phyloP scores from a whole-genome alignment of 306 rosid genomes.

The Gleditsia sinensis region DNA sequence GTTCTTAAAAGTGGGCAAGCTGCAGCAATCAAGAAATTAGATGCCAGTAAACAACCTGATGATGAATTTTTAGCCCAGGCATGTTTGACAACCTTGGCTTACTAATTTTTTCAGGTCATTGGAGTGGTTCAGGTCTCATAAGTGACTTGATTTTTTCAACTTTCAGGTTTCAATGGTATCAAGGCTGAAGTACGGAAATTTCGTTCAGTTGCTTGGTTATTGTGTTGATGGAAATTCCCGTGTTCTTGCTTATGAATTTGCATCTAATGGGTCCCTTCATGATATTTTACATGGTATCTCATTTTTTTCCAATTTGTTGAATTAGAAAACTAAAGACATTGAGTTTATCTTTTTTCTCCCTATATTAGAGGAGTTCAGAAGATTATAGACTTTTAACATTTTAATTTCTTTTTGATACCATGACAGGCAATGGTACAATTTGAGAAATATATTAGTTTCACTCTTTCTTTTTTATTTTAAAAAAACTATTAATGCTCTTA shows the following conservation, averaged over 20 bases:
- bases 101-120: neutral
- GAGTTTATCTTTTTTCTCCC: neutral
- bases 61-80: conserved; percentile 94
- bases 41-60: conserved; percentile 92
- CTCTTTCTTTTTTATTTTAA: conserved; percentile 2
- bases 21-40: conserved; percentile 88
- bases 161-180: conserved; percentile 94
- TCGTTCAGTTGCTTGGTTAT: conserved; percentile 84
- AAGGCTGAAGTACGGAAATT: conserved; percentile 83
- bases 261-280: conserved; percentile 97
- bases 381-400: neutral
- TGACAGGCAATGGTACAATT: conserved; percentile 3
- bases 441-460: conserved; percentile 15
- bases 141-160: conserved; percentile 20
- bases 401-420: neutral
- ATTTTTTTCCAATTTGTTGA: conserved; percentile 25
- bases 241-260: conserved; percentile 85
- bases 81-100: conserved; percentile 28
- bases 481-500: neutral
- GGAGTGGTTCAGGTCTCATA: conserved; percentile 21
- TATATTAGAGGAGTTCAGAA: conserved; percentile 27
- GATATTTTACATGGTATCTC: conserved; percentile 90
- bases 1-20: conserved; percentile 68
- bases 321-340: conserved; percentile 4
- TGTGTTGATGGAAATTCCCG: conserved; percentile 85